Evolutionary conservation across 192 early-diverging fungal genomes (phyloP).

Genomic region (Linnemannia schmuckeri): DNA sequence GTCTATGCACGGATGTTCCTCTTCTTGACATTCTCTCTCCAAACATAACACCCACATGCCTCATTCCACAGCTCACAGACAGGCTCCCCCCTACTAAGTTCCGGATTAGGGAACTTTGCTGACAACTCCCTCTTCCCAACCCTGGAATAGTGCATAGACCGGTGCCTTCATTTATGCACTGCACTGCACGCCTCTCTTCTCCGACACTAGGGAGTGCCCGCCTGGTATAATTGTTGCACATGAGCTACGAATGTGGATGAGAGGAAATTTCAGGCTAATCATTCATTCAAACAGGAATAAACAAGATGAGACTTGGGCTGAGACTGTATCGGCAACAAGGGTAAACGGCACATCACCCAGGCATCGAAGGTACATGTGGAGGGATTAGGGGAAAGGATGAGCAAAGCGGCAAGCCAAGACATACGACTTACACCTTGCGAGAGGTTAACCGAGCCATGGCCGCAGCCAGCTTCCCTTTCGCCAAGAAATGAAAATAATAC

Average conservation of each 20-base stretch:
- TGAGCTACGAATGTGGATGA: too few relatives aligned
- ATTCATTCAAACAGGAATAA: too few relatives aligned
- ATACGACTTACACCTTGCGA: too few relatives aligned
- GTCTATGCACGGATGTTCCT: not conserved
- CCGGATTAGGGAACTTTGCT: constrained; percentile 11
- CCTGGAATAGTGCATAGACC: not conserved
- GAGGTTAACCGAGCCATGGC: not conserved
- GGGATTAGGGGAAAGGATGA: too few relatives aligned
- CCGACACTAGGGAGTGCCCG: not conserved
- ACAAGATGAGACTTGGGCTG: too few relatives aligned
- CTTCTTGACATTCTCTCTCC: not conserved
- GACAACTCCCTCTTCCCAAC: constrained; percentile 5
- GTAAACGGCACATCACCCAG: too few relatives aligned
- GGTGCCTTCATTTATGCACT: not conserved
- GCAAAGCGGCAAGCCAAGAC: not conserved
- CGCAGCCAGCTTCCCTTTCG: not conserved
- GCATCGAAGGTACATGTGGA: too few relatives aligned
- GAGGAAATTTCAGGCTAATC: too few relatives aligned
- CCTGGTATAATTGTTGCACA: too few relatives aligned
- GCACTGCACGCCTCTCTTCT: not conserved
- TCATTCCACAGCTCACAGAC: too few relatives aligned
- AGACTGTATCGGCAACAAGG: too few relatives aligned
- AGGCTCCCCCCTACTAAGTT: not conserved
- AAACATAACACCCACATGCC: not conserved
- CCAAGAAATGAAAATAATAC: not conserved